Conservation (phyloP, 2,329 filamentous ascomycete genomes). For the Pseudogymnoascus sp. region DNA sequence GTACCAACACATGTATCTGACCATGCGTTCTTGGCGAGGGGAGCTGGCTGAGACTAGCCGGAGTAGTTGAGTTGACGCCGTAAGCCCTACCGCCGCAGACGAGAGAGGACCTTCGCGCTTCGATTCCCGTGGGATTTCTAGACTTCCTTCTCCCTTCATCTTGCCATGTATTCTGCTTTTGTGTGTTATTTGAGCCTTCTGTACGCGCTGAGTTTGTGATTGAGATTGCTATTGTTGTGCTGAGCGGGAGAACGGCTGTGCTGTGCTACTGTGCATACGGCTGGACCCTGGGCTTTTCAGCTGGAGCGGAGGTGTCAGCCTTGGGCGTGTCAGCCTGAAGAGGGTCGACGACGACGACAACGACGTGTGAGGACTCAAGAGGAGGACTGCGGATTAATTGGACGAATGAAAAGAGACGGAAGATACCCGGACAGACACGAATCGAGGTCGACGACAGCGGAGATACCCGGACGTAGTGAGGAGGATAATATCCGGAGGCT, state of each 20-base stretch:
- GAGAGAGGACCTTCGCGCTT: not conserved
- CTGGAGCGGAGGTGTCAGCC: slow-evolving; percentile 6
- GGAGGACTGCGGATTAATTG: not conserved
- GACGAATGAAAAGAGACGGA: not conserved
- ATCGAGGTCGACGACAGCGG: not conserved
- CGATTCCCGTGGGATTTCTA: slow-evolving; percentile 4
- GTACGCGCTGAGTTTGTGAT: slow-evolving; percentile 8
- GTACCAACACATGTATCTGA: not conserved
- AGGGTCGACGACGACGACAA: not conserved
- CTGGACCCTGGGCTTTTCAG: slow-evolving; percentile 3
- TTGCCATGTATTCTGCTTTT: slow-evolving; percentile 1
- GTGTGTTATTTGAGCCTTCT: slow-evolving; percentile 5
- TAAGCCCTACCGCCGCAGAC: slow-evolving; percentile 9
- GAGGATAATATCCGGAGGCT: not conserved
- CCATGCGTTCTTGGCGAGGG: not conserved
- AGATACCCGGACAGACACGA: not conserved
- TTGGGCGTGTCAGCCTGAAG: slow-evolving; percentile 7
- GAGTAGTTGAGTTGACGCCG: slow-evolving; percentile 5
- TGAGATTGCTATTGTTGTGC: slow-evolving; percentile 1
- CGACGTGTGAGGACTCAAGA: not conserved
- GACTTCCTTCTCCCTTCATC: not conserved
- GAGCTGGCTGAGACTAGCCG: slow-evolving; percentile 6
- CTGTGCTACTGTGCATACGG: not conserved
- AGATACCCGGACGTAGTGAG: not conserved
- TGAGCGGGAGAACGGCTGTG: not conserved